Conservation (phyloP, 306 rosid species). For the Macrotyloma uniflorum region DNA sequence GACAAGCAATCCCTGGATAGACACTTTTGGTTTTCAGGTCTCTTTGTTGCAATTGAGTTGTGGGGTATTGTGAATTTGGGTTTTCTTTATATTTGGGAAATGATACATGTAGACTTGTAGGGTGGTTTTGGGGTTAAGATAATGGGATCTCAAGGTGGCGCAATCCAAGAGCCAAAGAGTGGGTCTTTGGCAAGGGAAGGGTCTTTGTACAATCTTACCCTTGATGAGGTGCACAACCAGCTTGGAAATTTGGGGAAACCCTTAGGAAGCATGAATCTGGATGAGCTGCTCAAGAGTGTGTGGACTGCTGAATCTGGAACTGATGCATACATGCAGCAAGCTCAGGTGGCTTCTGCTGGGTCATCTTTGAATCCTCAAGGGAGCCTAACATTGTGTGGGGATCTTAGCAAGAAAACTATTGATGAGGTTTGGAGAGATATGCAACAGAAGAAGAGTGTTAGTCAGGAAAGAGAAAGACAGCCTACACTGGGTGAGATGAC, state of each 20-base stretch:
- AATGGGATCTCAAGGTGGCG: constrained; percentile 91
- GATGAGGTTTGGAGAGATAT: constrained; percentile 99
- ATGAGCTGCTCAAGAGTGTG: constrained; percentile 88
- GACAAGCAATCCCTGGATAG: constrained; percentile 1
- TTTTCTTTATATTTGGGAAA: constrained; percentile 11
- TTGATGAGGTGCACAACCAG: constrained; percentile 96
- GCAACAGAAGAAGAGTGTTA: constrained; percentile 60
- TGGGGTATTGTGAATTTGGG: constrained; percentile 5
- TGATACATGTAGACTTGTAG: constrained; percentile 34
- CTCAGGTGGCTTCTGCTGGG: constrained; percentile 48
- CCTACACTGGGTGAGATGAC: constrained; percentile 95
- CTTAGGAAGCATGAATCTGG: constrained; percentile 94
- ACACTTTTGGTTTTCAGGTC: constrained; percentile 27
- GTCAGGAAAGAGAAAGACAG: constrained; percentile 63
- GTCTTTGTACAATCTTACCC: constrained; percentile 82
- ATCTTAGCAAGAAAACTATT: constrained; percentile 85
- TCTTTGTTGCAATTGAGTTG: constrained; percentile 27
- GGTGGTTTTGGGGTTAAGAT: constrained; percentile 45
- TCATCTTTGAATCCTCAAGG: constrained; percentile 65
- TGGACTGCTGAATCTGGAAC: constrained; percentile 70
- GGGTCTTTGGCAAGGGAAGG: constrained; percentile 66
- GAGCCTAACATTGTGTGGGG: constrained; percentile 65
- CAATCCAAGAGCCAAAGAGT: constrained; percentile 61
- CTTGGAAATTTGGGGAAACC: constrained; percentile 95
- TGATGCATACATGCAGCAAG: constrained; percentile 44